A percentile compares a stretch with the other conserved stretches of the same genome.
phyloP scores from a whole-genome alignment of 225 moss, liverwort and hornwort genomes.

The Pseudisothecium myosuroides region DNA sequence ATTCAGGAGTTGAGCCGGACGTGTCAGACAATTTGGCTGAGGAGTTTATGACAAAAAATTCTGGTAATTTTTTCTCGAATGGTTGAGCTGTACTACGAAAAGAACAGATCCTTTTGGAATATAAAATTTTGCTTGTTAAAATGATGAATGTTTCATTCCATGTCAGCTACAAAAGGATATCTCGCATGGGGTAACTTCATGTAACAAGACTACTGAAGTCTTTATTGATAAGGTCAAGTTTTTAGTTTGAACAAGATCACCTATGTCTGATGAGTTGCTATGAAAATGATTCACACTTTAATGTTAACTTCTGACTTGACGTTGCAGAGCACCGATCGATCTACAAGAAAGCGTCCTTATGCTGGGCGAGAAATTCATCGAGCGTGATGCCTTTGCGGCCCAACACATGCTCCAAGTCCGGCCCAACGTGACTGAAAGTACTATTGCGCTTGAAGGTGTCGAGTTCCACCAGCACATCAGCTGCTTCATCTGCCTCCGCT shows the following conservation, averaged over 20 bases:
- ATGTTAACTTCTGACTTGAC: neutral
- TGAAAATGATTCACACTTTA: neutral
- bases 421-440: neutral
- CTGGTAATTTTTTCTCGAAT: neutral
- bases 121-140: neutral
- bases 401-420: conserved; percentile 7
- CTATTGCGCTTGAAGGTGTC: neutral
- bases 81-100: neutral
- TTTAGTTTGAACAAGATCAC: neutral
- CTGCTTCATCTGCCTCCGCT: neutral
- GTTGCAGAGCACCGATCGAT: neutral
- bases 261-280: neutral
- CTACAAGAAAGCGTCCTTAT: neutral
- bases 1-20: neutral
- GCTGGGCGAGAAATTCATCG: neutral
- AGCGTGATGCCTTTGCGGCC: conserved; percentile 13
- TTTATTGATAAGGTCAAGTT: neutral
- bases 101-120: no score
- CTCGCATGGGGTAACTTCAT: no score
- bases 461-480: neutral
- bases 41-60: neutral
- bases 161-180: neutral
- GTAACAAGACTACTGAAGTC: neutral
- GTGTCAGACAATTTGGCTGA: no score
- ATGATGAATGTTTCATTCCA: neutral